Conservation (phyloP, 1,284 basidiomycete genomes). For the Dichomitus squalens region DNA sequence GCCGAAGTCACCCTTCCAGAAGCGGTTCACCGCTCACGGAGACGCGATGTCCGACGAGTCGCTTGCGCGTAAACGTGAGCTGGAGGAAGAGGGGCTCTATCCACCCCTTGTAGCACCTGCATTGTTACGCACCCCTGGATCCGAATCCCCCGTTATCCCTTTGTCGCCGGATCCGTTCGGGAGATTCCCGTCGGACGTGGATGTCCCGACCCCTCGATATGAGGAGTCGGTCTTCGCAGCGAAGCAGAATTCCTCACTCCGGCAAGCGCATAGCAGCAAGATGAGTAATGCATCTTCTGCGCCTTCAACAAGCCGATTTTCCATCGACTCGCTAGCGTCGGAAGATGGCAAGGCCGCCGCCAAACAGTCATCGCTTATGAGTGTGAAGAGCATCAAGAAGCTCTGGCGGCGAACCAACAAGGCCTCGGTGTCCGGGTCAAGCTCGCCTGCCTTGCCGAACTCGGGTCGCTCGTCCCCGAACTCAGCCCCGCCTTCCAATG, state of each 20-base stretch:
- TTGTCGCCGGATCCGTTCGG: constrained; percentile 80
- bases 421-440: constrained; percentile 34
- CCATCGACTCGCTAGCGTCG: constrained; percentile 62
- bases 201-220: constrained; percentile 23
- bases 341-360: constrained; percentile 33
- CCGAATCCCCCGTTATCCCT: constrained; percentile 59
- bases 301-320: constrained; percentile 71
- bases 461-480: constrained; percentile 35
- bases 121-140: constrained; percentile 25
- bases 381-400: constrained; percentile 70
- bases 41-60: constrained; percentile 46
- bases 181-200: constrained; percentile 58
- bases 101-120: constrained; percentile 39
- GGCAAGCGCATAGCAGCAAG: constrained; percentile 22
- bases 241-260: constrained; percentile 9
- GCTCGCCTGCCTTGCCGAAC: constrained; percentile 22
- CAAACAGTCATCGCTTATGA: constrained; percentile 47
- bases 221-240: constrained; percentile 13
- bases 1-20: constrained; percentile 47
- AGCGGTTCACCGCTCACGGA: constrained; percentile 23
- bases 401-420: constrained; percentile 73
- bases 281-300: constrained; percentile 23
- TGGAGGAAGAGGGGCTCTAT: constrained; percentile 47
- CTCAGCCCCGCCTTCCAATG: constrained; percentile 33
- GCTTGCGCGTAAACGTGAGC: constrained; percentile 52